Evolutionary conservation across 176 grass and related monocot species (phyloP).

Genomic region (Pontederia crassipes): DNA sequence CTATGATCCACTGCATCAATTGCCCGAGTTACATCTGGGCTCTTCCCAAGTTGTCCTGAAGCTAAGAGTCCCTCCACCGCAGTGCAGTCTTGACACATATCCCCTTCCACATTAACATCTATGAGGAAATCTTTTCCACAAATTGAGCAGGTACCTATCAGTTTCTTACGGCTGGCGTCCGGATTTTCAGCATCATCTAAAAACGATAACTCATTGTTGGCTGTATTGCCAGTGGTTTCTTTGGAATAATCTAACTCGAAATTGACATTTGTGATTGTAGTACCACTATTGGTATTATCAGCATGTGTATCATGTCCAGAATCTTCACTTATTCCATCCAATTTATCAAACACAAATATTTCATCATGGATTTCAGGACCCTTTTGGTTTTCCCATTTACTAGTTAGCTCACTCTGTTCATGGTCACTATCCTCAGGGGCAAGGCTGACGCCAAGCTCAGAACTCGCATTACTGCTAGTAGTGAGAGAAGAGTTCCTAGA

Average conservation of each 20-base stretch:
- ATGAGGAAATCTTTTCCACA: conserved; percentile 36
- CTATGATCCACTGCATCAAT: background rate
- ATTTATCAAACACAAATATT: conserved; percentile 76
- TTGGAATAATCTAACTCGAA: conserved; percentile 17
- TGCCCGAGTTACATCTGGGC: background rate
- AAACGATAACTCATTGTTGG: conserved; percentile 14
- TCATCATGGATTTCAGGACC: conserved; percentile 41
- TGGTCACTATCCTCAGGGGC: conserved; percentile 32
- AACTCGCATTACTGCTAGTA: conserved; percentile 62
- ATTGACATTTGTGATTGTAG: conserved; percentile 20
- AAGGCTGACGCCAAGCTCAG: conserved; percentile 34
- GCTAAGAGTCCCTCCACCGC: conserved; percentile 15
- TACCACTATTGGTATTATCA: conserved; percentile 1
- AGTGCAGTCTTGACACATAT: conserved; percentile 44
- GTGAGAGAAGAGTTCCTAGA: conserved; percentile 62
- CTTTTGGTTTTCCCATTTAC: conserved; percentile 40
- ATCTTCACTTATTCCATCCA: conserved; percentile 58
- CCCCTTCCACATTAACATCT: conserved; percentile 23
- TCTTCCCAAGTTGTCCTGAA: background rate
- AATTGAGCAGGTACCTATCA: conserved; percentile 33
- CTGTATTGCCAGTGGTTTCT: conserved; percentile 21
- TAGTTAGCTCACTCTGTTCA: conserved; percentile 33
- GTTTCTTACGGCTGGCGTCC: conserved; percentile 9
- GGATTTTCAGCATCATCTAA: conserved; percentile 19
- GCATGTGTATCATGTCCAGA: conserved; percentile 1